Base-by-base conservation (phyloP, 371 early-diverging fungal genomes). In the Batrachochytrium dendrobatidis region DNA sequence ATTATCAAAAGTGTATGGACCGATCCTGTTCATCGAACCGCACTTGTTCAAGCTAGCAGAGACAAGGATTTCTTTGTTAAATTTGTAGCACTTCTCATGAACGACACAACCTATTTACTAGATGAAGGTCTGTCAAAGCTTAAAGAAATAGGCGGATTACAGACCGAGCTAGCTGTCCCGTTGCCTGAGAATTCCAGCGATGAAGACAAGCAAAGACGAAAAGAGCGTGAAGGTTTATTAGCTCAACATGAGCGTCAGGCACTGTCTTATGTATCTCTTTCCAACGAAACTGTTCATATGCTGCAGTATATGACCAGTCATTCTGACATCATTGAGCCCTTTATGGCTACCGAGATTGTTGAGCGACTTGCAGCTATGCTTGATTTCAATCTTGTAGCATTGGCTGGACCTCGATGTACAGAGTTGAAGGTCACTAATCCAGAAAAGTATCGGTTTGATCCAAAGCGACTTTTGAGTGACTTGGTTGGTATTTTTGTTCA, bases 351-450 rank as follows among this genome's bases (percentile, higher is more conserved):
- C 6, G 90, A 93, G 68, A 88, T 98, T 53, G 91, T 96, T 26
- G 88, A 88, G 58, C 83, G 95, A 15, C 79, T 99, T 55, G 98
- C 96, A 1, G 91, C 95, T 33, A 96, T 98, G 94, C 72, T 99
- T 59, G 90, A 98, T 70, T 95, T 90, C 70, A 96, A 95, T 62
- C 76, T 99, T 26, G 82, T 84, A 3, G 85, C 89, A 26, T 71
- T 99, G 55, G 97, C 92, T 4, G 99, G 99, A 1, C 95, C 95
- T 5, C 89, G 88, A 66, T 94, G 94, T 68, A 86, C 89, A 1
- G 92, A 90, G 43, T 81, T 99, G 28, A 92, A 89, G 66, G 80
- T 94, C 28, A 82, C 81, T 58, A 85, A 90, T 49, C 91, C 89
- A 28, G 87, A 89, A 63, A 88, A 91, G 63, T 98, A 95, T 65